Conservation (phyloP, 1,284 basidiomycete genomes). For the Marasmius sp. region DNA sequence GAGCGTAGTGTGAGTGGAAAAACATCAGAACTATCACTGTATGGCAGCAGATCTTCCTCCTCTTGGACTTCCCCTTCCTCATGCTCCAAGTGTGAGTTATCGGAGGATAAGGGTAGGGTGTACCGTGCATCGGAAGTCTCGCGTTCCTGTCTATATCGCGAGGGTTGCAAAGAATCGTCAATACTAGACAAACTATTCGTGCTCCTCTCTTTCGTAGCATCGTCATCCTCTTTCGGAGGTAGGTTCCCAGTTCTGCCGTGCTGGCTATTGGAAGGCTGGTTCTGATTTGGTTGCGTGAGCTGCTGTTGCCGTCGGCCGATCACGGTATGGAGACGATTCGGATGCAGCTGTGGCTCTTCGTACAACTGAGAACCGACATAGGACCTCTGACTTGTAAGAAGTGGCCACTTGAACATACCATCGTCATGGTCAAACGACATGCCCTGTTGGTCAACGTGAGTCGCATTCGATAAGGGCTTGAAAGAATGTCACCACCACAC, state of each 20-base stretch:
- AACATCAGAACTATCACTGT: no score
- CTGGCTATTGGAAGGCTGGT: neutral
- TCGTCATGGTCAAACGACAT: constrained; percentile 74
- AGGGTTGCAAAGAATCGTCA: no score
- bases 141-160: no score
- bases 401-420: constrained; percentile 71
- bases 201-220: neutral
- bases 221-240: neutral
- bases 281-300: neutral
- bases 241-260: neutral
- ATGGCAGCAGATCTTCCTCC: no score
- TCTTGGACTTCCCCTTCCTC: no score
- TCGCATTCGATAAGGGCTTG: neutral
- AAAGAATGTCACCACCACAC: neutral
- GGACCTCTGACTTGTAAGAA: constrained; percentile 31
- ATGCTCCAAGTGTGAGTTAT: no score
- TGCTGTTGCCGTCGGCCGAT: no score
- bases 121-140: no score
- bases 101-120: no score
- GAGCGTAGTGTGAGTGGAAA: no score
- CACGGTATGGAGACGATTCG: neutral
- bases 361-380: neutral
- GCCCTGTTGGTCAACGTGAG: constrained; percentile 34
- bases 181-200: neutral
- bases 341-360: neutral